Conservation (phyloP, 371 early-diverging fungal genomes). For the Hamiltosporidium tvaerminnensis region DNA sequence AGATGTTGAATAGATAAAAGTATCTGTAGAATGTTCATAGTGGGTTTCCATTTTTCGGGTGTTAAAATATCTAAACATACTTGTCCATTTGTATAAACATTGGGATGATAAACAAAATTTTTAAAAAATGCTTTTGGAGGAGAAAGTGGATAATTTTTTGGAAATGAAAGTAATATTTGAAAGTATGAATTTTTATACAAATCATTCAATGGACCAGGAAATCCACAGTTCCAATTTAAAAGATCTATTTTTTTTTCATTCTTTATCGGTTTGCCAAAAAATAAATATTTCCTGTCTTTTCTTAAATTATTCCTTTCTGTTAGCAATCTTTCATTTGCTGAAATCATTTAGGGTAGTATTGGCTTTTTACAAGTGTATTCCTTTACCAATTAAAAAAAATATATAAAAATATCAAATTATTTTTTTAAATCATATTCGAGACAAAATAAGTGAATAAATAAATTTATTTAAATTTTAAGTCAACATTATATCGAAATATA, state of each 20-base stretch:
- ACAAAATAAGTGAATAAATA: too few relatives aligned
- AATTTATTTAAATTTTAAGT: too few relatives aligned
- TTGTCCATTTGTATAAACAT: conserved; percentile 44
- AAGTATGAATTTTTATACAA: conserved; percentile 23
- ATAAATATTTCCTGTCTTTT: conserved; percentile 24
- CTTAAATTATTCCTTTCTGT: conserved; percentile 21
- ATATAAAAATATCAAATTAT: too few relatives aligned
- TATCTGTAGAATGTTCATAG: conserved; percentile 42
- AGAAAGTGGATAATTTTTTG: conserved; percentile 39
- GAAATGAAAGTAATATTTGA: conserved; percentile 28
- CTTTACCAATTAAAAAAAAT: too few relatives aligned
- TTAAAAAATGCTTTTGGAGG: conserved; percentile 45
- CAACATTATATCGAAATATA: too few relatives aligned
- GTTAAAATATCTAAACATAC: conserved; percentile 49
- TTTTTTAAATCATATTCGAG: too few relatives aligned
- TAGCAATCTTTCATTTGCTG: conserved; percentile 16
- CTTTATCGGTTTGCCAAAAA: conserved; percentile 15
- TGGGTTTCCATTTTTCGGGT: conserved; percentile 42
- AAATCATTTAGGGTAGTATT: conserved; percentile 3
- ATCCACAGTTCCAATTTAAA: conserved; percentile 25
- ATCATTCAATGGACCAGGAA: conserved; percentile 23
- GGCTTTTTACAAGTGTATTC: too few relatives aligned
- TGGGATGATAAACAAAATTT: conserved; percentile 46
- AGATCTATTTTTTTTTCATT: conserved; percentile 1
- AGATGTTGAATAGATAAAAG: conserved; percentile 43